Percentiles rank a stretch among this genome's conserved stretches.
phyloP scores from a whole-genome alignment of 495 filamentous ascomycete species.

The Penicilliopsis zonata region DNA sequence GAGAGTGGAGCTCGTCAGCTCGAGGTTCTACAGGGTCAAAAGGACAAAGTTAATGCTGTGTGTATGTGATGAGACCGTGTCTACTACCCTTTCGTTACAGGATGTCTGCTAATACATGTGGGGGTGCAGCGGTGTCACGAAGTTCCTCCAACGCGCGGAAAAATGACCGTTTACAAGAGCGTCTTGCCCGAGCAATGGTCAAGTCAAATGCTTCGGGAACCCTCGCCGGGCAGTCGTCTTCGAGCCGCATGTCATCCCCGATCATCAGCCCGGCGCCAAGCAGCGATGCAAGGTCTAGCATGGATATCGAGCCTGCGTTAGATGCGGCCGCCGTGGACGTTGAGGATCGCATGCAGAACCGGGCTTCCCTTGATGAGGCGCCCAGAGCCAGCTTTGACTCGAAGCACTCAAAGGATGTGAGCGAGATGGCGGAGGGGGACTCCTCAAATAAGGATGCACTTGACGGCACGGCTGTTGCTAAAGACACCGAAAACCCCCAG shows the following conservation, averaged over 20 bases:
- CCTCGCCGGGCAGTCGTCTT: conserved; percentile 18
- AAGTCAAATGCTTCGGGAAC: conserved; percentile 22
- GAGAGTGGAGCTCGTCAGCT: too few relatives aligned
- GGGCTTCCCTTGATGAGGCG: conserved; percentile 6
- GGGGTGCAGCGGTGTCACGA: conserved; percentile 41
- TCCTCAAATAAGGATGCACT: conserved; percentile 2
- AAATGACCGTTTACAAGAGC: conserved; percentile 77
- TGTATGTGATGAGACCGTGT: too few relatives aligned
- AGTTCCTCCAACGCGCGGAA: conserved; percentile 38
- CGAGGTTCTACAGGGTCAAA: too few relatives aligned
- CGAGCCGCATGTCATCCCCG: conserved; percentile 19
- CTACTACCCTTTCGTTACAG: too few relatives aligned
- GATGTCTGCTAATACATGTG: too few relatives aligned
- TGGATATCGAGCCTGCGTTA: conserved; percentile 22
- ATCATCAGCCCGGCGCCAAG: conserved; percentile 23
- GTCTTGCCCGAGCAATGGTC: conserved; percentile 58
- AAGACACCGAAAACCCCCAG: conserved; percentile 3
- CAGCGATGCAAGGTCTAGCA: conserved; percentile 23
- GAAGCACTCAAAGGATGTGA: conserved; percentile 19
- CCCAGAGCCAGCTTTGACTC: conserved; percentile 24
- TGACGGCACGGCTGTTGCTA: conserved; percentile 10
- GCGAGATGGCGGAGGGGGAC: conserved; percentile 2
- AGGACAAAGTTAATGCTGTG: too few relatives aligned
- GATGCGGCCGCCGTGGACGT: conserved; percentile 8
- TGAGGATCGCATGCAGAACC: conserved; percentile 8